Evolutionary conservation across 345 rosid genomes (phyloP), one percentile per base, ranked within the genome.

Genomic region (Jatropha curcas): DNA sequence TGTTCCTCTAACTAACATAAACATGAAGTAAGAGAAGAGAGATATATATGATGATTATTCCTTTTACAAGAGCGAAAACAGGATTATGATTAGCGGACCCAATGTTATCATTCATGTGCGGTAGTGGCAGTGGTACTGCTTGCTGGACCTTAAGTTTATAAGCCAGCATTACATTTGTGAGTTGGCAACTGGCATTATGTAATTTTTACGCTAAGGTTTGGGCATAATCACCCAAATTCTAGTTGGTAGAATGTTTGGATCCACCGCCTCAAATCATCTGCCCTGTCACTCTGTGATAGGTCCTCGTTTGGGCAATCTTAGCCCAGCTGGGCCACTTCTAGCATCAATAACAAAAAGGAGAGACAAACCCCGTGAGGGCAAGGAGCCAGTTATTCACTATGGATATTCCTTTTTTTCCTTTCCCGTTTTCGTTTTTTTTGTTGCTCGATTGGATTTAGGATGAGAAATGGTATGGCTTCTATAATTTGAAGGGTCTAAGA

Each of bases 121-220:
- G n/a, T n/a, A n/a, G n/a, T n/a, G 3, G 7, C 31, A 24, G 2
- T 10, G 8, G 45, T 41, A 41, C 11, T 11, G 14, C 24, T 11
- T 4, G 67, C 67, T 63, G 63, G 25, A 35, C 50, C 60, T 33
- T 51, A 60, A 4, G 25, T 5, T 22, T 55, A 25, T 25, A 55
- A n/a, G n/a, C n/a, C n/a, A n/a, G 24, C 48, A 55, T 20, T 13
- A 59, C 71, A 35, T 11, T 7, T 9, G n/a, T 50, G 39, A 24
- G 8, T 31, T 72, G 62, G 76, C 62, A 34, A 53, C 70, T 37
- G 70, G 70, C 76, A 72, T 24, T n/a, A 25, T 52, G 76, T 72
- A 28, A 63, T 63, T 63, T 72, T 48, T 39, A 72, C 69, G 76
- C 76, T 27, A 37, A 37, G 68, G 10, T 64, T 61, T 35, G 27